Conservation (phyloP, 148 eudicot species). For the Salicornia ramosissima region DNA sequence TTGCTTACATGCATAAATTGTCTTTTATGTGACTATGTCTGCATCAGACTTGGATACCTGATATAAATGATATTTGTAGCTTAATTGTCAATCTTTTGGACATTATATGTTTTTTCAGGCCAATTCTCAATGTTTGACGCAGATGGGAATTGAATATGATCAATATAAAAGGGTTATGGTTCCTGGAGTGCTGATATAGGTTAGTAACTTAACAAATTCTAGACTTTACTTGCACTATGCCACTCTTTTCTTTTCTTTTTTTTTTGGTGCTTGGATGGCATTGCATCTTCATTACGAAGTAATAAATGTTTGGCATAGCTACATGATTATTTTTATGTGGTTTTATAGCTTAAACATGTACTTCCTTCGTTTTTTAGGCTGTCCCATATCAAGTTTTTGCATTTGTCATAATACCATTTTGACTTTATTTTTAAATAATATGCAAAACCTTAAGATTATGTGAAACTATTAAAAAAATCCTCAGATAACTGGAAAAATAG, state of each 20-base stretch:
- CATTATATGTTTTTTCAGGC: not conserved
- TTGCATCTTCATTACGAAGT: not conserved
- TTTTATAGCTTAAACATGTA: too few relatives aligned
- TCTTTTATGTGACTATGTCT: slow-evolving; percentile 13
- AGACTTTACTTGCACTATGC: not conserved
- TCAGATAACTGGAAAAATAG: not conserved
- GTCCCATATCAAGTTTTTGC: too few relatives aligned
- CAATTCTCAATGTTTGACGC: not conserved
- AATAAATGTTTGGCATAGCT: not conserved
- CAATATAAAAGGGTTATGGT: not conserved
- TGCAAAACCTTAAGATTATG: too few relatives aligned
- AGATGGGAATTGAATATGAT: not conserved
- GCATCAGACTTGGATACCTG: slow-evolving; percentile 23
- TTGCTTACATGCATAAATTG: slow-evolving; percentile 17
- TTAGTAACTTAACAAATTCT: slow-evolving; percentile 12
- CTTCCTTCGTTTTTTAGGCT: too few relatives aligned
- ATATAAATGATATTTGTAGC: not conserved
- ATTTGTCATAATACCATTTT: too few relatives aligned
- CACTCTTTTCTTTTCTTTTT: not conserved
- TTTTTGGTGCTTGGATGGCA: not conserved
- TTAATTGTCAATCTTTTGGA: not conserved
- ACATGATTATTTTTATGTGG: slow-evolving; percentile 6
- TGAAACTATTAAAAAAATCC: too few relatives aligned
- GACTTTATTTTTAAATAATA: too few relatives aligned
- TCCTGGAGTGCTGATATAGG: slow-evolving; percentile 1